phyloP scores from a whole-genome alignment of 1,139 yeast genomes.

The Debaryomycetaceae sp. region DNA sequence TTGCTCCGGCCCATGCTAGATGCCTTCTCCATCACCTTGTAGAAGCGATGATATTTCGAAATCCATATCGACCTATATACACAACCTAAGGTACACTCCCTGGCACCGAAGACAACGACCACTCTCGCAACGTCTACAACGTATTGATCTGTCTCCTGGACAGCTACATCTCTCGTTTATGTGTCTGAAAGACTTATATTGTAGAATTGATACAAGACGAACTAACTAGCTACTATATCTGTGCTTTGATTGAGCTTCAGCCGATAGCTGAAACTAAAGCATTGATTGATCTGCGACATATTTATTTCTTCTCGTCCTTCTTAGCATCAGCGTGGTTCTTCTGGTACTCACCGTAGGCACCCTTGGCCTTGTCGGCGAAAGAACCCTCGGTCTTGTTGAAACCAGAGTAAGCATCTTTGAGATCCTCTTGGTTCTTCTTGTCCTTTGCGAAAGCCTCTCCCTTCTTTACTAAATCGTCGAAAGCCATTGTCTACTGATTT shows the following conservation, averaged over 20 bases:
- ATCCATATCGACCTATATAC: background rate
- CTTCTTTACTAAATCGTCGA: conserved; percentile 27
- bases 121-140: no score
- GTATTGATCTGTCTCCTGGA: background rate
- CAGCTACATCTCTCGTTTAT: background rate
- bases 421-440: conserved; percentile 23
- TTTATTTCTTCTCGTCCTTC: background rate
- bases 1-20: no score
- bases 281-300: no score
- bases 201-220: background rate
- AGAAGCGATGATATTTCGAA: background rate
- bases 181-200: background rate
- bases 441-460: conserved; percentile 34
- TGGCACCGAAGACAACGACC: no score
- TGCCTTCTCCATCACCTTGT: no score
- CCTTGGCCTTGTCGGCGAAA: conserved; percentile 30
- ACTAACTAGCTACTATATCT: background rate
- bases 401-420: conserved; percentile 30
- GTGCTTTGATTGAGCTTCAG: background rate
- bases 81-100: background rate
- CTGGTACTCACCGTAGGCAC: conserved; percentile 25
- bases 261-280: no score
- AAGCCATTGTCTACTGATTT: conserved; percentile 16
- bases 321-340: conserved; percentile 2
- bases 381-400: conserved; percentile 29